Evolutionary conservation across 208 protist species (phyloP), one percentile per base, ranked within the genome.

Genomic region (Trypanosoma cruzi): DNA sequence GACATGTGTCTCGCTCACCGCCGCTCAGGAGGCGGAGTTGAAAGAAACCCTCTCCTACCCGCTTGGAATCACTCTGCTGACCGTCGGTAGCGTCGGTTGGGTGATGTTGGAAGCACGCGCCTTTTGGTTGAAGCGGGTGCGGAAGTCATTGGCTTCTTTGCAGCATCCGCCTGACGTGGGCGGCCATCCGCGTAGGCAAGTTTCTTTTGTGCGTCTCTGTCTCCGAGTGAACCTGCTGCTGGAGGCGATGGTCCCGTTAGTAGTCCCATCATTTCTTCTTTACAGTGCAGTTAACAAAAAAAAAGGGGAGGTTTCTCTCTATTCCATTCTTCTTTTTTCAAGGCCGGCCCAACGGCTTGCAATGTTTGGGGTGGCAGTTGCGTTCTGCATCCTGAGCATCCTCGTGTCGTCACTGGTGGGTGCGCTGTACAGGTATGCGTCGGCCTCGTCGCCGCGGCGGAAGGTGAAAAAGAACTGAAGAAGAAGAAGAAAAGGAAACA

Each of bases 191-290:
- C 22, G 46, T 20, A 10, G 28, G 34, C 1, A 11, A 40, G 29
- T 24, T 55, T 36, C 52, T 59, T 58, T 69, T 32, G 3, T 8
- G 28, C 29, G n/a, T 14, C 16, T 75, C n/a, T 49, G 53, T 32
- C 56, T 75, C 13, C 52, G 70, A 37, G 37, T 58, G n/a, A 68
- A 75, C 32, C 37, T 75, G 31, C 28, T 75, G 2, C 10, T 69
- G 13, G 70, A 75, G 63, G 54, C 63, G 11, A 10, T 64, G 0
- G 13, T 64, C 4, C 70, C 70, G 16, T 32, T 69, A 0, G 0
- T 75, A n/a, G n/a, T 75, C n/a, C 70, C 70, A 34, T 7, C 54
- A 7, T 11, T 68, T 57, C 24, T 48, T 20, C 26, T 68, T 10
- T 61, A 63, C 24, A 2, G 5, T 8, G 22, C 13, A 7, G 2